phyloP scores from a whole-genome alignment of 2,329 filamentous ascomycete genomes.

The Colletotrichum paranaense region DNA sequence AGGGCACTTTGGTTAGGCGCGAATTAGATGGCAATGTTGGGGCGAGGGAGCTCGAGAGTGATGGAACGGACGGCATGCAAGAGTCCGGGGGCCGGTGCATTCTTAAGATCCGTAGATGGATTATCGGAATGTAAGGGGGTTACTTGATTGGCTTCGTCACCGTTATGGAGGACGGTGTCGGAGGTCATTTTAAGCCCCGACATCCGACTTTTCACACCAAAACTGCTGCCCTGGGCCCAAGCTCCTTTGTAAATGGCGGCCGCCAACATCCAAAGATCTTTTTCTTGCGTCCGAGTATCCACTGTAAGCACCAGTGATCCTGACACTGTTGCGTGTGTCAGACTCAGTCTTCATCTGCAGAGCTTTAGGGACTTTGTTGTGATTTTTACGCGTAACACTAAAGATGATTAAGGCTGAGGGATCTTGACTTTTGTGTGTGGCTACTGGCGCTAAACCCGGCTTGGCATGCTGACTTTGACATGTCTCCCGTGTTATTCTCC shows the following conservation, averaged over 20 bases:
- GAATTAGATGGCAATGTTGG: no score
- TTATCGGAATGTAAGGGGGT: background rate
- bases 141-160: slow-evolving; percentile 3
- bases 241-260: background rate
- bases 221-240: background rate
- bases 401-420: background rate
- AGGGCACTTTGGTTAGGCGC: background rate
- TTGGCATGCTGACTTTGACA: background rate
- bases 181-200: background rate
- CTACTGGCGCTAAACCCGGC: background rate
- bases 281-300: background rate
- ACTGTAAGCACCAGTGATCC: background rate
- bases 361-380: background rate
- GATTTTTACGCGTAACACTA: background rate
- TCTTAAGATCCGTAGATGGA: slow-evolving; percentile 8
- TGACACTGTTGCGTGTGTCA: background rate
- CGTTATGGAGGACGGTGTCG: background rate
- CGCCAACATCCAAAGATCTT: background rate
- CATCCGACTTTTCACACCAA: background rate
- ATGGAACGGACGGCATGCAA: background rate
- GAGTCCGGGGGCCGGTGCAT: slow-evolving; percentile 3
- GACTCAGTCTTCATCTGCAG: background rate
- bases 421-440: background rate
- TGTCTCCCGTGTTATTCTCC: background rate
- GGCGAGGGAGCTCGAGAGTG: background rate